phyloP scores from a whole-genome alignment of 306 rosid genomes.

The Prunus kanzakura region DNA sequence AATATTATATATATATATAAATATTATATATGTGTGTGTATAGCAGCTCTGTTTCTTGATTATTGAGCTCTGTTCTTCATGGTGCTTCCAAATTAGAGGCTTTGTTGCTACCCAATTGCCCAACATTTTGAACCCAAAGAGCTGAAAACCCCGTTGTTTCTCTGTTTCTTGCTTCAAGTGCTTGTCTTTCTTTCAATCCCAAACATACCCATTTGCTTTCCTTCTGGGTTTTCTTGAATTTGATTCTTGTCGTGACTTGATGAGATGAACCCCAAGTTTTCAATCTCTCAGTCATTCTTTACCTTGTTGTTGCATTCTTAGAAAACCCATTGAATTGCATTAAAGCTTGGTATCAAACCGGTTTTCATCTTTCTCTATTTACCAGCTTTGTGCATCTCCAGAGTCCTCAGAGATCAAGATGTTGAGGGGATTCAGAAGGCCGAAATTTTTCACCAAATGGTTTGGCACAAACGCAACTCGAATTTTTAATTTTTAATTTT shows the following conservation, averaged over 20 bases:
- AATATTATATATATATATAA: not conserved
- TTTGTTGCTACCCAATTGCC: not conserved
- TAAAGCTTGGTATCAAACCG: not conserved
- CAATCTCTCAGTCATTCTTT: constrained; percentile 19
- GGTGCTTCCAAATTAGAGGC: not conserved
- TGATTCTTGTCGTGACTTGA: constrained; percentile 50
- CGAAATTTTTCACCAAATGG: constrained; percentile 67
- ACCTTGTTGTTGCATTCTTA: constrained; percentile 15
- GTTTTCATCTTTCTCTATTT: not conserved
- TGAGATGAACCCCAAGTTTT: constrained; percentile 4
- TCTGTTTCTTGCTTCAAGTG: not conserved
- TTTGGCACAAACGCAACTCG: constrained; percentile 8
- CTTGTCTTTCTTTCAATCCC: constrained; percentile 6
- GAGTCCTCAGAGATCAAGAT: constrained; percentile 32
- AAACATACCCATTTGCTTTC: constrained; percentile 21
- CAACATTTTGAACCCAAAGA: not conserved
- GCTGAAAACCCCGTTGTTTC: not conserved
- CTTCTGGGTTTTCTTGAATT: constrained; percentile 39
- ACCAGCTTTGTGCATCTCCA: not conserved
- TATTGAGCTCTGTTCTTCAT: not conserved
- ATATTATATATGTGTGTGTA: not conserved
- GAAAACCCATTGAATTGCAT: constrained; percentile 17
- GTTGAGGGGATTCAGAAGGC: constrained; percentile 56
- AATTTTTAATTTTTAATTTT: not conserved
- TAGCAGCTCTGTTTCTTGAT: not conserved